Conservation (phyloP, 257 asterid genomes). For the Echites panduratus region DNA sequence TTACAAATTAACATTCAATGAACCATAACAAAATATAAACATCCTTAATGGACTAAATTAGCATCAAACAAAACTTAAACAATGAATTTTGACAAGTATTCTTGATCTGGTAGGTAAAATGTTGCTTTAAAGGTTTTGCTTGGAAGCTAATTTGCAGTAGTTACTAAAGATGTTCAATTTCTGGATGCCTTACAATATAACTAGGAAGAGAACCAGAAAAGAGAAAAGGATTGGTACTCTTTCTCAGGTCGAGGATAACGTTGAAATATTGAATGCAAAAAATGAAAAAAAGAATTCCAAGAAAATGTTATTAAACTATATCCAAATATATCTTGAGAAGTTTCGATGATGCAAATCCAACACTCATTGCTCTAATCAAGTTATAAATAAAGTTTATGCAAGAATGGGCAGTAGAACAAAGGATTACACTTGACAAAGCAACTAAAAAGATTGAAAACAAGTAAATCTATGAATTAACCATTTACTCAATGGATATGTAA, state of each 20-base stretch:
- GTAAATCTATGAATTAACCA: not conserved
- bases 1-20: too few species aligned
- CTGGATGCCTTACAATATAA: too few species aligned
- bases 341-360: not conserved
- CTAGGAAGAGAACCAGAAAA: conserved; percentile 30
- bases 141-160: too few species aligned
- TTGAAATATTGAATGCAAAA: conserved; percentile 49
- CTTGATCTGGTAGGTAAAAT: too few species aligned
- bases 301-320: not conserved
- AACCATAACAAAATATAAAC: too few species aligned
- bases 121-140: too few species aligned
- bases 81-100: too few species aligned
- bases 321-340: not conserved
- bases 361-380: not conserved
- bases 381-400: not conserved
- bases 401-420: not conserved
- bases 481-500: not conserved
- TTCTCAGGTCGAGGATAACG: conserved; percentile 73
- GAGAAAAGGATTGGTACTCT: conserved; percentile 81
- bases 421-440: not conserved
- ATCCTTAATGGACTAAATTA: too few species aligned
- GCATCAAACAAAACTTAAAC: too few species aligned
- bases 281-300: not conserved
- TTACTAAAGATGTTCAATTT: too few species aligned
- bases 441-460: not conserved